phyloP scores from a whole-genome alignment of 1,139 yeast species.

The Yamadazyma conglobata region DNA sequence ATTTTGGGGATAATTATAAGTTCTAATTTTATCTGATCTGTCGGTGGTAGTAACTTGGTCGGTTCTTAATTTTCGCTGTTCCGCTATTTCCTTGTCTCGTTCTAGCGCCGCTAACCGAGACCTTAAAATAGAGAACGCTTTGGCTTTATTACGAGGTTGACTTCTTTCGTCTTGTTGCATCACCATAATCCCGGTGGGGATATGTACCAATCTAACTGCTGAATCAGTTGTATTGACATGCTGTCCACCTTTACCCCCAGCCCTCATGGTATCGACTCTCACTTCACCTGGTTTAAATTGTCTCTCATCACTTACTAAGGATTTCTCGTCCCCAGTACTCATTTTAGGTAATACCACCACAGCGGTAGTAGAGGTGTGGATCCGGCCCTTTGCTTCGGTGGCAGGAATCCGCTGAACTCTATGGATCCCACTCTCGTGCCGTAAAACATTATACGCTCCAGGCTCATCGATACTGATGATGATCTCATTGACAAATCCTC shows the following conservation, averaged over 20 bases:
- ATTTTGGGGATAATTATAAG: conserved; percentile 90
- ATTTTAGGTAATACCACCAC: conserved; percentile 90
- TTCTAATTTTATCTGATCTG: conserved; percentile 88
- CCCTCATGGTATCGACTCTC: conserved; percentile 91
- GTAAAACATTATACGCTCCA: conserved; percentile 69
- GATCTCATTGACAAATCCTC: conserved; percentile 66
- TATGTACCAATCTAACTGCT: conserved; percentile 89
- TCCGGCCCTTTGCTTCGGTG: conserved; percentile 90
- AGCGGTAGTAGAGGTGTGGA: conserved; percentile 95
- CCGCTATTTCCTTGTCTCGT: conserved; percentile 57
- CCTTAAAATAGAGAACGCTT: conserved; percentile 78
- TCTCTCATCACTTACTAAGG: conserved; percentile 61
- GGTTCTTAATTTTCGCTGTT: conserved; percentile 65
- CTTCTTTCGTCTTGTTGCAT: conserved; percentile 94
- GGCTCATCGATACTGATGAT: conserved; percentile 70
- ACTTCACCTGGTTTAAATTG: conserved; percentile 85
- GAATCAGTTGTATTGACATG: conserved; percentile 98
- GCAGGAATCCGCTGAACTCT: conserved; percentile 92
- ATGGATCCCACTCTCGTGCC: conserved; percentile 94
- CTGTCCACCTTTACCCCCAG: conserved; percentile 98
- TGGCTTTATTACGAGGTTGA: conserved; percentile 94
- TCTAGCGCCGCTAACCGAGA: conserved; percentile 84
- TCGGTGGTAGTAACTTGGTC: conserved; percentile 88
- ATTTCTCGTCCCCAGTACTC: conserved; percentile 52
- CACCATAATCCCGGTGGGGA: conserved; percentile 87